Percentiles rank a stretch among this genome's conserved stretches.
Evolutionary conservation across 1,284 basidiomycete genomes (phyloP).

Genomic region (Pyrrhoderma lamaoense): DNA sequence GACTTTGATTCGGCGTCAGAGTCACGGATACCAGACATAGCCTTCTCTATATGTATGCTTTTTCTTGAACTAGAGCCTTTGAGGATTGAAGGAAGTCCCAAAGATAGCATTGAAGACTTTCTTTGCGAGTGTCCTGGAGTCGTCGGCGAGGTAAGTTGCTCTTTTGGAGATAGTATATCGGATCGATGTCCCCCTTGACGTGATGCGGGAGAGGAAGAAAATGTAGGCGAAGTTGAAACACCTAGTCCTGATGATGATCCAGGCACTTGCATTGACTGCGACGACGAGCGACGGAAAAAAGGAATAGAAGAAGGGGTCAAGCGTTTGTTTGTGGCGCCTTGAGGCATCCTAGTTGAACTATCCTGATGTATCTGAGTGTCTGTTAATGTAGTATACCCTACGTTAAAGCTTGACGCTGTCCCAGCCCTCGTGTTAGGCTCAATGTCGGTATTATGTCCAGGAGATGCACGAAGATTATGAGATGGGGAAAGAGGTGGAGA

Average conservation of each 20-base stretch:
- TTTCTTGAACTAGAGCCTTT: slow-evolving; percentile 77
- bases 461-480: slow-evolving; percentile 23
- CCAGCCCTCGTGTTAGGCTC: slow-evolving; percentile 52
- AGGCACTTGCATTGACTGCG: slow-evolving; percentile 68
- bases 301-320: slow-evolving; percentile 93
- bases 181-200: slow-evolving; percentile 33
- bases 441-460: slow-evolving; percentile 30
- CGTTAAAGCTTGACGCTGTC: slow-evolving; percentile 66
- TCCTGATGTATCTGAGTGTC: slow-evolving; percentile 49
- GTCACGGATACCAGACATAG: slow-evolving; percentile 33
- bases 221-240: slow-evolving; percentile 44
- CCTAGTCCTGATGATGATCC: slow-evolving; percentile 31
- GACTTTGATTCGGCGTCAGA: slow-evolving; percentile 39
- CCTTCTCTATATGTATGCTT: slow-evolving; percentile 69
- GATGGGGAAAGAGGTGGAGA: slow-evolving; percentile 35
- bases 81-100: slow-evolving; percentile 74
- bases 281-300: slow-evolving; percentile 90
- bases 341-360: slow-evolving; percentile 61
- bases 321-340: slow-evolving; percentile 58
- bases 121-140: slow-evolving; percentile 55
- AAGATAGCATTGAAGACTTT: slow-evolving; percentile 68
- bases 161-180: slow-evolving; percentile 33
- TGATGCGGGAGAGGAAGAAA: slow-evolving; percentile 33
- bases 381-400: slow-evolving; percentile 43
- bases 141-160: slow-evolving; percentile 44